These are phyloP conservation scores for Thermoascus crustaceus DNA, from an alignment of 2,329 filamentous ascomycete genomes.

Conservation along the genomic window DNA sequence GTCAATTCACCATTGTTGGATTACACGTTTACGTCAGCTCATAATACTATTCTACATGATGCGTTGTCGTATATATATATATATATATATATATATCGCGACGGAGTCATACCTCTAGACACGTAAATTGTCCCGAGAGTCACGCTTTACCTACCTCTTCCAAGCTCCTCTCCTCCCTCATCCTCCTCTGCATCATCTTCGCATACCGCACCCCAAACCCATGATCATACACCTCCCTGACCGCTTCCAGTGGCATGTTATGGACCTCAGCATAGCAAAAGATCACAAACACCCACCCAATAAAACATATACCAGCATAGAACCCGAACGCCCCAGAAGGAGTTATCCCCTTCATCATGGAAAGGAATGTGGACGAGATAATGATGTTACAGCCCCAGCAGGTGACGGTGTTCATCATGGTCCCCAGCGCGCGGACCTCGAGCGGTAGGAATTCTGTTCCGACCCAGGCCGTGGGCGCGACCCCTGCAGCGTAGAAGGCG, in stretches of 20 bases:
- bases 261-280: slow-evolving; percentile 49
- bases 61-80: too few species aligned
- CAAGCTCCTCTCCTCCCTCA: slow-evolving; percentile 9
- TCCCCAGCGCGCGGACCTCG: slow-evolving; percentile 42
- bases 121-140: too few species aligned
- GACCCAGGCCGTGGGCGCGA: slow-evolving; percentile 43
- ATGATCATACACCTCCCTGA: slow-evolving; percentile 44
- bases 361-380: slow-evolving; percentile 42
- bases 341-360: slow-evolving; percentile 42
- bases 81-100: too few species aligned
- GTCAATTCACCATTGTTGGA: too few species aligned
- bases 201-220: slow-evolving; percentile 41
- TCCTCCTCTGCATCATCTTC: slow-evolving; percentile 30
- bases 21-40: too few species aligned
- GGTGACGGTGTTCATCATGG: slow-evolving; percentile 40
- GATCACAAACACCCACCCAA: slow-evolving; percentile 41
- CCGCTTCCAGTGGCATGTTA: slow-evolving; percentile 47
- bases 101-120: too few species aligned
- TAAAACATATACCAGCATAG: slow-evolving; percentile 42
- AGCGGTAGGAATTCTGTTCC: slow-evolving; percentile 41
- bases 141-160: too few species aligned
- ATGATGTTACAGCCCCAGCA: slow-evolving; percentile 42
- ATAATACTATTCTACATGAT: too few species aligned
- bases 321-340: slow-evolving; percentile 45
- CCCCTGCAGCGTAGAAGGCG: slow-evolving; percentile 37